phyloP scores from a whole-genome alignment of 2,329 filamentous ascomycete species.

The Epicoccum sorghinum region DNA sequence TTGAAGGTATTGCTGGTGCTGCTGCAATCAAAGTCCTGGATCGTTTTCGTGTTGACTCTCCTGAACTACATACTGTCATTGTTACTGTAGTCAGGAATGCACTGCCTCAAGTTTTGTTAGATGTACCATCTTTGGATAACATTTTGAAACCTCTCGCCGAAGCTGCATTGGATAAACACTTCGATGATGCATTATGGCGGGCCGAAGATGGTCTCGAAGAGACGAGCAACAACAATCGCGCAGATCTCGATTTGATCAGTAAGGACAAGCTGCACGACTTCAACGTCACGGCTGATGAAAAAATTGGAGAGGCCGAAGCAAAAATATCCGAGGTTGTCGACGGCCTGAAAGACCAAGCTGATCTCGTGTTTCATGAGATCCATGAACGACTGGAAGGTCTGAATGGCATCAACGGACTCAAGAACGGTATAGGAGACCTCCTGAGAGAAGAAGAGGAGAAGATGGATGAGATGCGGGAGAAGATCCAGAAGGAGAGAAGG shows the following conservation, averaged over 20 bases:
- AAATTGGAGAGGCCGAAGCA: no score
- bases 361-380: no score
- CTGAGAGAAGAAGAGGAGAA: not conserved
- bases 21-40: not conserved
- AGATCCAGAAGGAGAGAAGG: not conserved
- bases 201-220: not conserved
- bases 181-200: not conserved
- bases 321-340: no score
- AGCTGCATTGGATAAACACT: not conserved
- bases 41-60: not conserved
- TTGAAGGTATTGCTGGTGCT: not conserved
- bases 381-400: no score
- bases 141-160: not conserved
- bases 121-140: not conserved
- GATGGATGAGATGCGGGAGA: not conserved
- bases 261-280: no score
- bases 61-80: not conserved
- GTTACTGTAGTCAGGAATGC: not conserved
- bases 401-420: no score
- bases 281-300: no score
- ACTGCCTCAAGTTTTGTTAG: not conserved
- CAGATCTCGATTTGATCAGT: no score
- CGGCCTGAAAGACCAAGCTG: no score
- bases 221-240: not conserved
- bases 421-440: not conserved